Percentiles rank a stretch among this genome's conserved stretches.
phyloP scores from a whole-genome alignment of 2,329 filamentous ascomycete genomes.

The Thyridium curvatum region DNA sequence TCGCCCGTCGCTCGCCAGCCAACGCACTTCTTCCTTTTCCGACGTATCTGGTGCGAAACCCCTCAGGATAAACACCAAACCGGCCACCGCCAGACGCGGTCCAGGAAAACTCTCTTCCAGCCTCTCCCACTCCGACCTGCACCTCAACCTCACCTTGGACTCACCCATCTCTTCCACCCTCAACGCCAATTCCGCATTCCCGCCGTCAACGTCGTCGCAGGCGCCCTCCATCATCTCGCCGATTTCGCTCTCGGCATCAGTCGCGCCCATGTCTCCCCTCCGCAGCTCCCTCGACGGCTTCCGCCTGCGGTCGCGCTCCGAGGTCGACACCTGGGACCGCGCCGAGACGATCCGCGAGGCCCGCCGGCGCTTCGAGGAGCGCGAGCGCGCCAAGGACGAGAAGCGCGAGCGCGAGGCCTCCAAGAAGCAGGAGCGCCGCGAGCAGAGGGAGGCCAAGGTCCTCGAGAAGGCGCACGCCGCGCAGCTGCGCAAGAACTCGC shows the following conservation, averaged over 20 bases:
- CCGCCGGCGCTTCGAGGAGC: conserved; percentile 57
- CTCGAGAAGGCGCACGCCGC: conserved; percentile 36
- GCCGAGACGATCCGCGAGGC: conserved; percentile 54
- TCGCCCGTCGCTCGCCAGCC: conserved; percentile 30
- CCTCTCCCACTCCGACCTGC: conserved; percentile 38
- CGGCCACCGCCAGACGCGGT: too few species aligned
- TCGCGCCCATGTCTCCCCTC: conserved; percentile 42
- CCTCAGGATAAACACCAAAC: conserved; percentile 21
- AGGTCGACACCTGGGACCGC: conserved; percentile 48
- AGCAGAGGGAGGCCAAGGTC: conserved; percentile 47
- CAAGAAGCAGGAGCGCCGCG: conserved; percentile 51
- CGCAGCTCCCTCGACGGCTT: conserved; percentile 56
- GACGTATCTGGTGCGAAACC: conserved; percentile 15
- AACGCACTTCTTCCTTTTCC: conserved; percentile 31
- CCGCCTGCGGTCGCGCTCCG: conserved; percentile 53
- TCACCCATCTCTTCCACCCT: conserved; percentile 27
- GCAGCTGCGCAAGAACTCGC: conserved; percentile 32
- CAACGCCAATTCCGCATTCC: conserved; percentile 15
- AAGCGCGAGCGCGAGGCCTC: conserved; percentile 55
- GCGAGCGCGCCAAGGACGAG: conserved; percentile 55
- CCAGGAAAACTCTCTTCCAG: conserved; percentile 28
- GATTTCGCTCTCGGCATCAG: neutral
- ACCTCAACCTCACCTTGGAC: conserved; percentile 23
- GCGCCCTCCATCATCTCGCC: conserved; percentile 5
- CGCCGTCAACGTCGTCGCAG: conserved; percentile 17